Evolutionary conservation across 2,329 filamentous ascomycete genomes (phyloP).

Genomic region (Rhinocladiella mackenziei): DNA sequence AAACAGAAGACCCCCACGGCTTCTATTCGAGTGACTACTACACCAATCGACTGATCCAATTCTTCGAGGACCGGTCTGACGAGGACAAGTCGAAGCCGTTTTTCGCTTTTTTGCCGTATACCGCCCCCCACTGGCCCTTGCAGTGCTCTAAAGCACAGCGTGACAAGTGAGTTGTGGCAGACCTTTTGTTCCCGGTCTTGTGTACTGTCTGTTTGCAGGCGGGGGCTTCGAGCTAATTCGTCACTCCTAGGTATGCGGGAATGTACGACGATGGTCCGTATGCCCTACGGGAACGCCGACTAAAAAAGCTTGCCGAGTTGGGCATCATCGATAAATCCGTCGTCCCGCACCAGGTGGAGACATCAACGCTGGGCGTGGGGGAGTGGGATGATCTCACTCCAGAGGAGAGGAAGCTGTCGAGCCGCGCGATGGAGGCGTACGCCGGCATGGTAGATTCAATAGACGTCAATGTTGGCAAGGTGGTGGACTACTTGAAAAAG

Average conservation of each 20-base stretch:
- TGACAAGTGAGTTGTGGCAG: too few species aligned
- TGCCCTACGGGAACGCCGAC: constrained; percentile 42
- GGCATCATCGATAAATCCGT: constrained; percentile 42
- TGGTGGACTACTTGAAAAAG: constrained; percentile 42
- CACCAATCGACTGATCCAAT: constrained; percentile 50
- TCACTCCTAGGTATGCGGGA: constrained; percentile 49
- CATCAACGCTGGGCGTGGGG: constrained; percentile 29
- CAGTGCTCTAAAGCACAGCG: constrained; percentile 47
- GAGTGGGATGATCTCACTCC: constrained; percentile 41
- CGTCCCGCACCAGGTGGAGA: constrained; percentile 41
- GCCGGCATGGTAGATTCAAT: constrained; percentile 50
- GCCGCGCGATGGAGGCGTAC: constrained; percentile 47
- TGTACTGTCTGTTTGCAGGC: too few species aligned
- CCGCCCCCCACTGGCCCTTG: constrained; percentile 52
- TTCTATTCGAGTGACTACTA: constrained; percentile 55
- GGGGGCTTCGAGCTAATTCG: too few species aligned
- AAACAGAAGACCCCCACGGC: constrained; percentile 38
- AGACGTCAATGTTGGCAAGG: constrained; percentile 44
- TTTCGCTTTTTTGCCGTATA: constrained; percentile 48
- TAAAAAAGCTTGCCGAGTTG: constrained; percentile 44
- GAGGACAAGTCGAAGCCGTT: constrained; percentile 41
- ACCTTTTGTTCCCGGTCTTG: too few species aligned
- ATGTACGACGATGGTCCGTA: constrained; percentile 50
- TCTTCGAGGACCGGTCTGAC: constrained; percentile 47
- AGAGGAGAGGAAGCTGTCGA: constrained; percentile 39